Evolutionary conservation across 306 rosid genomes (phyloP).

Genomic region (Vigna unguiculata): DNA sequence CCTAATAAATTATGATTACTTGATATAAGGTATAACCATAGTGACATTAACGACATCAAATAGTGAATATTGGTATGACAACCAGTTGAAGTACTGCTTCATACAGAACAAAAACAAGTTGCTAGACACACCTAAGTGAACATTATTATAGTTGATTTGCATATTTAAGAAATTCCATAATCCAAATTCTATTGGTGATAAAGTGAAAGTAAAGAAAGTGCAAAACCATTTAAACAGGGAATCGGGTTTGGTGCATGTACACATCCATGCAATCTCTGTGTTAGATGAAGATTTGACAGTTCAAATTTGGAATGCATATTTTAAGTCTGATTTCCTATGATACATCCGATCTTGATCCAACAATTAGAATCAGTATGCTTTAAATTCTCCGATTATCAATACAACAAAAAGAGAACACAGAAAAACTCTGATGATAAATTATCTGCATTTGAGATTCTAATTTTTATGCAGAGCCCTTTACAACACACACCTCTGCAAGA

Average conservation of each 20-base stretch:
- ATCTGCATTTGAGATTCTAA: constrained; percentile 9
- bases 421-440: not conserved
- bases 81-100: no score
- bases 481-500: not conserved
- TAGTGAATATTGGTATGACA: no score
- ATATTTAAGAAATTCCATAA: not conserved
- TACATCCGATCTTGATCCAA: no score
- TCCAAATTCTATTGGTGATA: not conserved
- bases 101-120: no score
- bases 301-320: not conserved
- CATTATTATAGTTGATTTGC: not conserved
- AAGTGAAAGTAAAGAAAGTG: not conserved
- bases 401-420: not conserved
- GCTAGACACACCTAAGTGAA: not conserved
- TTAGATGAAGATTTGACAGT: no score
- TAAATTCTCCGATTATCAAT: no score
- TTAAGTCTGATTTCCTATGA: not conserved
- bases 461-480: not conserved
- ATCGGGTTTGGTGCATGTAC: no score
- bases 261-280: no score
- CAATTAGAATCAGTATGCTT: no score
- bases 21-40: no score
- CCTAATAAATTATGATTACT: not conserved
- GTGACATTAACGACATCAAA: no score
- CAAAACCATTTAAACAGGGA: no score